Percentiles rank a stretch among this genome's conserved stretches.
phyloP scores from a whole-genome alignment of 345 rosid species.

The Cardiospermum halicacabum region DNA sequence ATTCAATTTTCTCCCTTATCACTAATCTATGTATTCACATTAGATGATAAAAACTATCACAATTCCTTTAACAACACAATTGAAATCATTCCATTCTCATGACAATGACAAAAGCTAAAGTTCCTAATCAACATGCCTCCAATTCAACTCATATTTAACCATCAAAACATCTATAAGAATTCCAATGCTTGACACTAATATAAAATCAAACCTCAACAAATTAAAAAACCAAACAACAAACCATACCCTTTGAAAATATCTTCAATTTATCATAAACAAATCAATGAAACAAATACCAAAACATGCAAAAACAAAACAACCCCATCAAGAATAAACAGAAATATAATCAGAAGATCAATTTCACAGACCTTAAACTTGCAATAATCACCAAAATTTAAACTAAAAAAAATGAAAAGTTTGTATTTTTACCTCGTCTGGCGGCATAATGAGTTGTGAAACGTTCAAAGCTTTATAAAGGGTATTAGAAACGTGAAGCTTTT shows the following conservation, averaged over 20 bases:
- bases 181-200: too few species aligned
- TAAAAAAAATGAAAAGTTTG: neutral
- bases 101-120: too few species aligned
- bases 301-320: neutral
- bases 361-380: neutral
- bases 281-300: neutral
- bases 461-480: neutral
- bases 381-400: neutral
- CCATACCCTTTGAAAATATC: neutral
- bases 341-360: neutral
- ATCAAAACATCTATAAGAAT: neutral
- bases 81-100: neutral
- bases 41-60: neutral
- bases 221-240: neutral
- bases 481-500: neutral
- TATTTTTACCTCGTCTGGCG: neutral
- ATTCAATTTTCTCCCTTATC: too few species aligned
- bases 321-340: neutral
- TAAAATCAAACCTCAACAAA: too few species aligned
- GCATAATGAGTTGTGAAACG: neutral
- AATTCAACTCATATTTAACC: too few species aligned
- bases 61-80: neutral
- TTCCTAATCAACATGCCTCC: too few species aligned
- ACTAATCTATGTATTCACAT: neutral
- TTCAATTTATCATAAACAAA: neutral